These are phyloP conservation scores for Aureobasidium lini DNA, from an alignment of 2,329 filamentous ascomycete genomes.

Conservation along the genomic window DNA sequence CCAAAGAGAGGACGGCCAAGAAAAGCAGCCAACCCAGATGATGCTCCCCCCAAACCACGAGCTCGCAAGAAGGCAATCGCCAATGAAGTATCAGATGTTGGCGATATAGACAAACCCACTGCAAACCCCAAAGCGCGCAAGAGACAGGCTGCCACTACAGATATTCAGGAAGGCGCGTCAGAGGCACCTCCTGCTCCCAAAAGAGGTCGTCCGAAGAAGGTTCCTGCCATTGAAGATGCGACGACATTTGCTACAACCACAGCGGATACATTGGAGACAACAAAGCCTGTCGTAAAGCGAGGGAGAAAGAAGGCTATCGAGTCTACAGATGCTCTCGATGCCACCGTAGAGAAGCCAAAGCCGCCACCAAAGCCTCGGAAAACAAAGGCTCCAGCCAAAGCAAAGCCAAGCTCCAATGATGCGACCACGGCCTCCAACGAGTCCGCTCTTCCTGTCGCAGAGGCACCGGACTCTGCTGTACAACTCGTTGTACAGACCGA, in stretches of 20 bases:
- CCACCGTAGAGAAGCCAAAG: not conserved
- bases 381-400: not conserved
- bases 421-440: not conserved
- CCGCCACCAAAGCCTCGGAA: not conserved
- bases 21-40: not conserved
- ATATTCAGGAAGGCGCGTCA: not conserved
- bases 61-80: not conserved
- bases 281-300: not conserved
- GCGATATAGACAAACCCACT: not conserved
- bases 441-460: not conserved
- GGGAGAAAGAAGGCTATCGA: not conserved
- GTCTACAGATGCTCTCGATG: not conserved
- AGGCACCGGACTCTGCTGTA: not conserved
- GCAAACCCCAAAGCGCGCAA: not conserved
- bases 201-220: slow-evolving; percentile 5
- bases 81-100: not conserved
- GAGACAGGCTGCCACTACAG: not conserved
- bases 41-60: not conserved
- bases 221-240: not conserved
- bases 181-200: not conserved
- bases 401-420: not conserved
- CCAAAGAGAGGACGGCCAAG: not conserved
- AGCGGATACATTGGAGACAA: not conserved
- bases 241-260: not conserved
- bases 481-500: not conserved